Evolutionary conservation across 2,329 filamentous ascomycete genomes (phyloP), one percentile per base, ranked within the genome.

Genomic region (Escovopsis weberi): DNA sequence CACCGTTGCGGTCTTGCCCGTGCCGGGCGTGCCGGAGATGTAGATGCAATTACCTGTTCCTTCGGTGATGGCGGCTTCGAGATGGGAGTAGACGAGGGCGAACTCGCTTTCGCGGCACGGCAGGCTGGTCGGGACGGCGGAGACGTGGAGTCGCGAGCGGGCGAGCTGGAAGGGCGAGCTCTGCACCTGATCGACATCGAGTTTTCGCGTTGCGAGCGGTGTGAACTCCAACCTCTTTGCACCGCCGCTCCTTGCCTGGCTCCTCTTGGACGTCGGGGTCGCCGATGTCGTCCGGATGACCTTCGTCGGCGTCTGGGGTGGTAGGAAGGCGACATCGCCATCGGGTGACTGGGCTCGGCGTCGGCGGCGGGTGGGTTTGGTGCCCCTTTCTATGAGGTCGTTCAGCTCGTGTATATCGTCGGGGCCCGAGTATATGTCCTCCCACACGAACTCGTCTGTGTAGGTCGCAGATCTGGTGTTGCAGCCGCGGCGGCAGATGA

Each of bases 21-120:
- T 98, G 7, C 93, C 91, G 0, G 93, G 91, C 0, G 89, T 96
- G n/a, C 91, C 91, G 1, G 91, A 96, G 46, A 98, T 98, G 63
- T 98, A 98, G 56, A 98, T 96, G 60, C 93, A 98, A 28, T 89
- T 85, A 12, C 93, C 93, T 2, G 83, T 85, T 15, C 89, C 91
- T 51, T 94, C 89, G 12, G 82, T 82, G 55, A 98, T 98, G 41
- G 93, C 91, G 7, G 86, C 83, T 57, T 94, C 88, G 32, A 98
- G 78, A 59, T 96, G 86, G 4, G 85, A 85, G 57, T 96, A 95
- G 6, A 98, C 91, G 2, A 85, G 78, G 9, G 80, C 77, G 60
- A 98, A 98, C 58, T 98, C 93, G 32, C 78, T 78, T 56, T 95
- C 89, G 47, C 91, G 81, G 57, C 91, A 96, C 9, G 91, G 91